A percentile compares a stretch with the other conserved stretches of the same genome.
Conservation (phyloP, 129 eudicot genomes). For the Logfia minima region DNA sequence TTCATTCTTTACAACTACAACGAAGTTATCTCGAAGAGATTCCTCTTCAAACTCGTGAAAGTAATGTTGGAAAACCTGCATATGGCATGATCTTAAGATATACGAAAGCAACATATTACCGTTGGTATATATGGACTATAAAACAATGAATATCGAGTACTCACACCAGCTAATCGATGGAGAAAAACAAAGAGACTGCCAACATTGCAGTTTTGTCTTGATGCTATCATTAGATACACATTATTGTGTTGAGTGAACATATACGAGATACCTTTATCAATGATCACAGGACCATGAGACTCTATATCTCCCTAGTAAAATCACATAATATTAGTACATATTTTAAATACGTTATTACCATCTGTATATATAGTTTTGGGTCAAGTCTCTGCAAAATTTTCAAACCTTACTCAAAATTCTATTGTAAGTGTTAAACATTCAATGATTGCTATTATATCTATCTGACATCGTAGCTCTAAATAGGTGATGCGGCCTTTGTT, state of each 20-base stretch:
- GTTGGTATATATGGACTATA: neutral
- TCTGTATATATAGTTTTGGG: neutral
- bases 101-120: neutral
- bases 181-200: slow-evolving; percentile 2
- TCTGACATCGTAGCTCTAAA: neutral
- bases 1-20: slow-evolving; percentile 8
- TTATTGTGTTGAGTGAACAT: slow-evolving; percentile 8
- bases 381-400: neutral
- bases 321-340: neutral
- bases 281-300: slow-evolving; percentile 10
- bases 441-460: no score
- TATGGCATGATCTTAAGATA: neutral
- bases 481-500: no score
- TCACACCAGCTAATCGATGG: slow-evolving; percentile 4
- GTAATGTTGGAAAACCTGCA: slow-evolving; percentile 6
- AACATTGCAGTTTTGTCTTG: slow-evolving; percentile 7
- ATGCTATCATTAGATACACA: slow-evolving; percentile 8
- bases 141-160: neutral
- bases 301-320: slow-evolving; percentile 2
- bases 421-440: neutral
- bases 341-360: neutral
- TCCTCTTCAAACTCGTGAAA: slow-evolving; percentile 1
- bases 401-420: neutral
- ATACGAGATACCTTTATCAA: neutral
- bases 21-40: slow-evolving; percentile 11